Conservation (phyloP, 495 filamentous ascomycete species). For the Gamarada debralockiae region DNA sequence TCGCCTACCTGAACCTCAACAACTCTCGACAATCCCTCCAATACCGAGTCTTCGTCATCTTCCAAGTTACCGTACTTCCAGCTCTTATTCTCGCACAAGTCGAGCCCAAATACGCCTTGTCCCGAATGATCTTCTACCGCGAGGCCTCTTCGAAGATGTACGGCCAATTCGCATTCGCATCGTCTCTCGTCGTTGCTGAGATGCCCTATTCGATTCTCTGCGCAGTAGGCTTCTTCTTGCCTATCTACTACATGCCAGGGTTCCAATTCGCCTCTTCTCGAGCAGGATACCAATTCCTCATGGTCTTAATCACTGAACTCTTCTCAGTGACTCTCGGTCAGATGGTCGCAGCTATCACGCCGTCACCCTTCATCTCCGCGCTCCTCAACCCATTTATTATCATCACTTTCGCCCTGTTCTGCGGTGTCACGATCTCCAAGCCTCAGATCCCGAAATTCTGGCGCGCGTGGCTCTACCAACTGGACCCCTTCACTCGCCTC, state of each 20-base stretch:
- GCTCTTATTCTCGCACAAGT: slow-evolving; percentile 38
- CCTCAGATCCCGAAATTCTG: slow-evolving; percentile 53
- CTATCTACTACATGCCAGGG: slow-evolving; percentile 22
- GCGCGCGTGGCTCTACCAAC: slow-evolving; percentile 68
- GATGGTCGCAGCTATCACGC: slow-evolving; percentile 68
- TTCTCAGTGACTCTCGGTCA: slow-evolving; percentile 74
- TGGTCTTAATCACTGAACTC: slow-evolving; percentile 62
- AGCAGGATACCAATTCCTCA: slow-evolving; percentile 79
- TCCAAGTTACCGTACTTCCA: slow-evolving; percentile 60
- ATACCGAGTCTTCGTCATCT: slow-evolving; percentile 73
- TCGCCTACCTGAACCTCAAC: slow-evolving; percentile 76
- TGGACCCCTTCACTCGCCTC: slow-evolving; percentile 80
- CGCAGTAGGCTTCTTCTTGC: slow-evolving; percentile 32
- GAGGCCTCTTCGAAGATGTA: slow-evolving; percentile 70
- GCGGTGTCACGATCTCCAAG: slow-evolving; percentile 64
- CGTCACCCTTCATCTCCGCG: slow-evolving; percentile 68
- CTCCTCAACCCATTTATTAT: slow-evolving; percentile 65
- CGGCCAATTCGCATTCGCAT: slow-evolving; percentile 61
- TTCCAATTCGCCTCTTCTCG: slow-evolving; percentile 40
- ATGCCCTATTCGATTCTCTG: slow-evolving; percentile 64
- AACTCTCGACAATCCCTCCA: slow-evolving; percentile 67
- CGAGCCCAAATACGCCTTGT: slow-evolving; percentile 61
- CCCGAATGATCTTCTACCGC: slow-evolving; percentile 64
- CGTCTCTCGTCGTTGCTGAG: slow-evolving; percentile 61
- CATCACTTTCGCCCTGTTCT: slow-evolving; percentile 65